phyloP scores from a whole-genome alignment of 139 green algal species.

The Tetradesmus lagerheimii region DNA sequence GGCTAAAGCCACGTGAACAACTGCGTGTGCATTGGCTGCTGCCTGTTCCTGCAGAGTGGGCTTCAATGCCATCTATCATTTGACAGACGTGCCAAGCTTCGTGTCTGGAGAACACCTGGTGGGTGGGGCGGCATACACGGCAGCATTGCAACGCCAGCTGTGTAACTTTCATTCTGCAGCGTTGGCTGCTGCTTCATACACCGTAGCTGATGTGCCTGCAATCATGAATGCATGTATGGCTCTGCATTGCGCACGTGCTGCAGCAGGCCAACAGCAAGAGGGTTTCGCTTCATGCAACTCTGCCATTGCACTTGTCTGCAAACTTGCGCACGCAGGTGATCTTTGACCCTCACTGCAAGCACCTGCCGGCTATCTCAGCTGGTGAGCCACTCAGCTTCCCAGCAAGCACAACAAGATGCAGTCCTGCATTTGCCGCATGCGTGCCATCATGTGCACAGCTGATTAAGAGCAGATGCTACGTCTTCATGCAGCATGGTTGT shows the following conservation, averaged over 20 bases:
- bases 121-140: too few species aligned
- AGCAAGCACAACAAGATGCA: too few species aligned
- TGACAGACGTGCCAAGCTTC: slow-evolving; percentile 84
- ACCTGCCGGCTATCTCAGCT: slow-evolving; percentile 48
- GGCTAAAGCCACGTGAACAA: background rate
- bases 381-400: background rate
- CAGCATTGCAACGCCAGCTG: too few species aligned
- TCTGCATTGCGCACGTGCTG: too few species aligned
- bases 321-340: slow-evolving; percentile 72
- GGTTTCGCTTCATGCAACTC: too few species aligned
- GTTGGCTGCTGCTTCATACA: too few species aligned
- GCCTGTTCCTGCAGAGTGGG: slow-evolving; percentile 60
- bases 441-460: background rate
- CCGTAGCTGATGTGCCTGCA: too few species aligned
- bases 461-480: background rate
- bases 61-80: slow-evolving; percentile 84
- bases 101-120: slow-evolving; percentile 68
- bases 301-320: slow-evolving; percentile 49
- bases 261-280: too few species aligned
- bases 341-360: slow-evolving; percentile 82
- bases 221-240: too few species aligned
- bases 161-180: too few species aligned
- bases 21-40: background rate
- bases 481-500: too few species aligned
- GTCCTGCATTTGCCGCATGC: too few species aligned